Base-by-base conservation (phyloP, 495 filamentous ascomycete species). In the Penicillium mononematosum region DNA sequence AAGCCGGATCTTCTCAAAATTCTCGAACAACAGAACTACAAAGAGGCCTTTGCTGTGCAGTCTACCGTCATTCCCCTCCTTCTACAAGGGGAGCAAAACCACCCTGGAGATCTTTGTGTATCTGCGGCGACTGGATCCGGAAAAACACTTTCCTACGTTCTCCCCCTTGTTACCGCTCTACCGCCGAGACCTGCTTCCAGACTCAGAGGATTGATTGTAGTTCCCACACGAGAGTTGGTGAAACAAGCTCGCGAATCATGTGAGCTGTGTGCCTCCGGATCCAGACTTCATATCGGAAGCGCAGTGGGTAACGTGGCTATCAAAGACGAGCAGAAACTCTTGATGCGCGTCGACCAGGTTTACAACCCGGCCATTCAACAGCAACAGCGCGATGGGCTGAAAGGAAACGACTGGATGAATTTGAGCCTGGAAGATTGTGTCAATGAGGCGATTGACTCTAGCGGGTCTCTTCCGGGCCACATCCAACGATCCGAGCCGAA, bases 51-150 rank as follows among this genome's bases (percentile, higher is more conserved):
- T 64, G 87, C 92, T 1, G 87, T 97, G 0, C 93, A 98, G 68
- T 85, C 90, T 0, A 83, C 85, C 0, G 82, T 93, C 0, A 81
- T 97, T 27, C 91, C 92, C 6, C 73, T 95, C 29, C 80, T 97
- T 4, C 71, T 93, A 1, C 82, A 87, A 8, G 81, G 81, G 0
- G 68, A 71, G 16, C 68, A 81, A 42, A 75, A 70, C 16, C 79
- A 83, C 53, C 70, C 78, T 3, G 88, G 90, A 3, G 93, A 98
- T 72, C 58, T 98, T 7, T 88, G 94, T 50, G 83, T 98, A 16
- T 91, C 91, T 20, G 93, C 93, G 1, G 84, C 90, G 4, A 98
- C 93, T 1, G 93, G 93, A 5, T 97, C 93, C 0, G 93, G 93
- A 45, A 98, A 98, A 67, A 98, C 93, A 0, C 73, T 98, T 3